phyloP scores from a whole-genome alignment of 768 basidiomycete genomes.

The Trametes meyenii region DNA sequence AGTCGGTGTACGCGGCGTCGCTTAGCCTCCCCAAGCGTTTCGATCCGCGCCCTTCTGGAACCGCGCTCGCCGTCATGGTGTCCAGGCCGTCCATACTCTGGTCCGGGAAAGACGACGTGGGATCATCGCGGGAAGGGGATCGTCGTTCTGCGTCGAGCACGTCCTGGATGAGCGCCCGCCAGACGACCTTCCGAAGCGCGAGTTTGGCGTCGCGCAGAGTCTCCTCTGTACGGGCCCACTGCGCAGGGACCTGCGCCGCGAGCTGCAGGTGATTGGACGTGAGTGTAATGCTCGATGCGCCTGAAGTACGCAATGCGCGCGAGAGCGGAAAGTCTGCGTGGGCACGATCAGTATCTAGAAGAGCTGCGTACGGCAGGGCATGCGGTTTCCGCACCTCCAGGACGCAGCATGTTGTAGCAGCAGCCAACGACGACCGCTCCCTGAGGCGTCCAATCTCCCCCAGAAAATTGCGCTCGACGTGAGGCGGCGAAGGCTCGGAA shows the following conservation, averaged over 20 bases:
- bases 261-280: conserved; percentile 63
- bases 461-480: background rate
- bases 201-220: conserved; percentile 44
- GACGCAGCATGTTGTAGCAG: conserved; percentile 73
- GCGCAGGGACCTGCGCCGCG: conserved; percentile 68
- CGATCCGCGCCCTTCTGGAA: background rate
- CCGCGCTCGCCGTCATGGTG: background rate
- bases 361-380: background rate
- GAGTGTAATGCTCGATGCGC: conserved; percentile 31
- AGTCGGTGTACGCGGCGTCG: conserved; percentile 51
- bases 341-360: background rate
- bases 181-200: conserved; percentile 68
- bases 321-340: conserved; percentile 60
- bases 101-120: background rate
- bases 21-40: conserved; percentile 53
- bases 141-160: conserved; percentile 22
- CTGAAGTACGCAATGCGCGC: conserved; percentile 23
- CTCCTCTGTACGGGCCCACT: conserved; percentile 52
- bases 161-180: conserved; percentile 63
- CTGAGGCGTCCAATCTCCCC: conserved; percentile 48
- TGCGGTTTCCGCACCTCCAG: conserved; percentile 43
- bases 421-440: conserved; percentile 71
- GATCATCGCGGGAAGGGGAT: background rate
- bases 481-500: conserved; percentile 48
- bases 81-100: background rate